Evolutionary conservation across 2,329 filamentous ascomycete species (phyloP).

Genomic region (Sporothrix mexicana): DNA sequence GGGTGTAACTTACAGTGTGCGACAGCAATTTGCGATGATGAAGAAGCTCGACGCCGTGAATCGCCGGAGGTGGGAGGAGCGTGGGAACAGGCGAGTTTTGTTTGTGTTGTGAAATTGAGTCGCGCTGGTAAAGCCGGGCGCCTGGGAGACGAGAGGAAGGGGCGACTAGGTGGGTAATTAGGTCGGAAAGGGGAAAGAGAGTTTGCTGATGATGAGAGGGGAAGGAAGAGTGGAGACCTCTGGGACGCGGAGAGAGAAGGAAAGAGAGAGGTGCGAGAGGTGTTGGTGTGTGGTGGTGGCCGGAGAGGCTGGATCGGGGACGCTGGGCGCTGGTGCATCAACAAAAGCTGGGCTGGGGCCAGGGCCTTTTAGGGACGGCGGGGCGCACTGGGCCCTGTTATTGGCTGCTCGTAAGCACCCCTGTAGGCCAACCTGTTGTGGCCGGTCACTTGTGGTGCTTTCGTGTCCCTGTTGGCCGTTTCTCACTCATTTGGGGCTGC

Average conservation of each 20-base stretch:
- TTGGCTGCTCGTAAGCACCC: conserved; percentile 14
- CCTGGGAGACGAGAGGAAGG: conserved; percentile 36
- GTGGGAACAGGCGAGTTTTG: conserved; percentile 35
- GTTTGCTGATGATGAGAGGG: conserved; percentile 31
- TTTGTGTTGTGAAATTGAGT: conserved; percentile 37
- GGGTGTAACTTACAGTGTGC: conserved; percentile 31
- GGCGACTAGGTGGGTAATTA: conserved; percentile 26
- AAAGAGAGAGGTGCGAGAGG: conserved; percentile 9
- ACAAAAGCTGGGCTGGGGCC: conserved; percentile 29
- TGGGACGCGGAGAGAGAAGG: conserved; percentile 15
- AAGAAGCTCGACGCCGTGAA: conserved; percentile 34
- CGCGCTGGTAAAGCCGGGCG: conserved; percentile 37
- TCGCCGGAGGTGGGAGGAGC: conserved; percentile 31
- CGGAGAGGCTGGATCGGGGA: conserved; percentile 8
- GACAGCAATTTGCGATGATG: conserved; percentile 33
- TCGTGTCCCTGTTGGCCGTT: background rate
- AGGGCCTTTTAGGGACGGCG: conserved; percentile 5
- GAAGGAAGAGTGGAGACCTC: conserved; percentile 15
- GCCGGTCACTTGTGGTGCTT: background rate
- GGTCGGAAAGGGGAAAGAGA: conserved; percentile 27
- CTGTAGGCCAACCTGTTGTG: conserved; percentile 20
- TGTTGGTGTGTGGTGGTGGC: conserved; percentile 6
- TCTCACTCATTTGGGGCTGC: conserved; percentile 17
- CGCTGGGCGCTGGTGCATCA: conserved; percentile 9
- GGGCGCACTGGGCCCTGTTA: background rate